These are phyloP conservation scores for Eutypa lata DNA, from an alignment of 2,329 filamentous ascomycete genomes.

Conservation along the genomic window DNA sequence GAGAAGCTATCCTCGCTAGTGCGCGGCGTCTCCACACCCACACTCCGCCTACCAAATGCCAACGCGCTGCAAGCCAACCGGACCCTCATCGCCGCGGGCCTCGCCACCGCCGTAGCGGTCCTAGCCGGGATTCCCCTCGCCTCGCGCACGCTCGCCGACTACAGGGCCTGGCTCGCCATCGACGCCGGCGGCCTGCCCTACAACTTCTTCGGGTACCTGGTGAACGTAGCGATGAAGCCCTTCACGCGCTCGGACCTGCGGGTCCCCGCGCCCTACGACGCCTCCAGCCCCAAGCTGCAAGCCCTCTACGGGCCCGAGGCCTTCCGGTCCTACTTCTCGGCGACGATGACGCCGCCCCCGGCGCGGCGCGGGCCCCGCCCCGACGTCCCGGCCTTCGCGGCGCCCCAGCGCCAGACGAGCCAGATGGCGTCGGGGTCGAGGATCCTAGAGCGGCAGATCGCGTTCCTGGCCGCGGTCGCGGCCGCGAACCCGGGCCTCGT, in stretches of 20 bases:
- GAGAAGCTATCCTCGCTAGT: neutral
- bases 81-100: neutral
- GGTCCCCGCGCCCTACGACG: slow-evolving; percentile 24
- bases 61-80: neutral
- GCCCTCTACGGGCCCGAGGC: slow-evolving; percentile 23
- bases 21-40: neutral
- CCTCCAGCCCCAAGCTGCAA: slow-evolving; percentile 10
- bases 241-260: slow-evolving; percentile 32
- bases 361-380: slow-evolving; percentile 26
- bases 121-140: slow-evolving; percentile 9
- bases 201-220: slow-evolving; percentile 39
- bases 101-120: neutral
- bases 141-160: slow-evolving; percentile 27
- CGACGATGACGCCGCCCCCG: slow-evolving; percentile 3
- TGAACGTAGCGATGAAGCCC: slow-evolving; percentile 30
- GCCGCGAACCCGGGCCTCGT: slow-evolving; percentile 26
- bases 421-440: slow-evolving; percentile 12
- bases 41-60: neutral
- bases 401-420: slow-evolving; percentile 37
- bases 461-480: slow-evolving; percentile 20
- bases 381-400: slow-evolving; percentile 30
- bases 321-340: slow-evolving; percentile 16
- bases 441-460: slow-evolving; percentile 18
- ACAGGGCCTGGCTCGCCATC: slow-evolving; percentile 38
- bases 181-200: slow-evolving; percentile 42